Evolutionary conservation across 768 basidiomycete genomes (phyloP).

Genomic region (Suillus paluster): DNA sequence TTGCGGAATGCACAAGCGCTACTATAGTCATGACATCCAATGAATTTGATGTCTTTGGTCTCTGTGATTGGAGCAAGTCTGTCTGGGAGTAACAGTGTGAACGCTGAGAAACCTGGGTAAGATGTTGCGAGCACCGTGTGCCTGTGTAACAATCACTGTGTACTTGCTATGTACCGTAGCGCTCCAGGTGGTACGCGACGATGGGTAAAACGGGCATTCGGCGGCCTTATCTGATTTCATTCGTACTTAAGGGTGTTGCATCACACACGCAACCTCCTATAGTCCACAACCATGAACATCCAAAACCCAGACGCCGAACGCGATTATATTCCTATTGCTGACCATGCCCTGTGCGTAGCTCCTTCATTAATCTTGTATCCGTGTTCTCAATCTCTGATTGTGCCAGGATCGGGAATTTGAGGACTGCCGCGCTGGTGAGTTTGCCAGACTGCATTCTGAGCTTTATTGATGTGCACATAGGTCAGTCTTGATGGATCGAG

Average conservation of each 20-base stretch:
- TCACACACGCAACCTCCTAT: neutral
- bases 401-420: slow-evolving; percentile 77
- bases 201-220: slow-evolving; percentile 2
- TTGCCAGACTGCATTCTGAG: slow-evolving; percentile 6
- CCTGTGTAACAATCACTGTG: neutral
- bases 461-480: slow-evolving; percentile 23
- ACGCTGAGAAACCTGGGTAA: neutral
- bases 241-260: neutral
- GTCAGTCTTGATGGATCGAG: slow-evolving; percentile 84
- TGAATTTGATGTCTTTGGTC: slow-evolving; percentile 9
- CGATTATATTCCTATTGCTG: slow-evolving; percentile 76
- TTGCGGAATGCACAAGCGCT: neutral
- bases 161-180: too few species aligned
- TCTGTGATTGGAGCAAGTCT: neutral
- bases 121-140: neutral
- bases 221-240: neutral
- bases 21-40: slow-evolving; percentile 10
- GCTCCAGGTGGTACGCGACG: neutral
- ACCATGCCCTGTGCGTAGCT: slow-evolving; percentile 72
- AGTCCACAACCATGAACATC: slow-evolving; percentile 52
- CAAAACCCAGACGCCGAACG: slow-evolving; percentile 56
- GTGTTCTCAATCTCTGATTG: slow-evolving; percentile 23
- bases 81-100: neutral
- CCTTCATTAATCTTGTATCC: neutral
- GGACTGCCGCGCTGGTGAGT: slow-evolving; percentile 75